Evolutionary conservation across 495 filamentous ascomycete species (phyloP), one percentile per base, ranked within the genome.

Genomic region (Penicillium longicatenatum): DNA sequence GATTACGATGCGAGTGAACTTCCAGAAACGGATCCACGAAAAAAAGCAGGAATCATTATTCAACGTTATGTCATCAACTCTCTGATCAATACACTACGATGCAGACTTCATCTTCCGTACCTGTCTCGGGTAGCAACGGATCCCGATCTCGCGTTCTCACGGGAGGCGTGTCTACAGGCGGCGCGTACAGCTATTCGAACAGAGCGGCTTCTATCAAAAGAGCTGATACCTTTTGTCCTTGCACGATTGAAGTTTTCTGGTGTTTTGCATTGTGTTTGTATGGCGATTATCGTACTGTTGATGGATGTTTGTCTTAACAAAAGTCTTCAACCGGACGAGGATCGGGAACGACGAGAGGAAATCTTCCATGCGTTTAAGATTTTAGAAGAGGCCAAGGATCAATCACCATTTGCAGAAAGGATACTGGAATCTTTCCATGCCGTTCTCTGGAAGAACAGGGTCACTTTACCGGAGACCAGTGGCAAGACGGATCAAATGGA

Each of bases 31-130:
- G 55, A 66, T 37, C 20, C 33, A 10, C 42, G 48, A 12, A 60
- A 24, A 37, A 57, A 71, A 12, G 31, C 52, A 3, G 54, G 64
- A 11, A 71, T 75, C 12, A 47, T 65, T 29, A 35, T 63, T 17
- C 75, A 78, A 52, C 63, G 68, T 26, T 74, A 73, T 31, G 69
- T 71, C 20, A 33, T 75, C 10, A 64, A 71, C 46, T 73, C 66
- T 2, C 35, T 79, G 1, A 22, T 72, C 10, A 53, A 78, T 48
- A 58, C 70, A 0, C 70, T 71, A 39, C 70, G 72, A 35, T 79
- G 76, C 57, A 77, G 70, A 51, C 50, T 78, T 9, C 75, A 79
- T 52, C 57, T 77, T 22, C 70, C 72, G 5, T 76, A 70, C 42
- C 53, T 76, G 22, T 65, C 68, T 12, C 65, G 53, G 26, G 63